These are phyloP conservation scores for Tylopilus sp. DNA, from an alignment of 1,284 basidiomycete genomes.

Conservation along the genomic window DNA sequence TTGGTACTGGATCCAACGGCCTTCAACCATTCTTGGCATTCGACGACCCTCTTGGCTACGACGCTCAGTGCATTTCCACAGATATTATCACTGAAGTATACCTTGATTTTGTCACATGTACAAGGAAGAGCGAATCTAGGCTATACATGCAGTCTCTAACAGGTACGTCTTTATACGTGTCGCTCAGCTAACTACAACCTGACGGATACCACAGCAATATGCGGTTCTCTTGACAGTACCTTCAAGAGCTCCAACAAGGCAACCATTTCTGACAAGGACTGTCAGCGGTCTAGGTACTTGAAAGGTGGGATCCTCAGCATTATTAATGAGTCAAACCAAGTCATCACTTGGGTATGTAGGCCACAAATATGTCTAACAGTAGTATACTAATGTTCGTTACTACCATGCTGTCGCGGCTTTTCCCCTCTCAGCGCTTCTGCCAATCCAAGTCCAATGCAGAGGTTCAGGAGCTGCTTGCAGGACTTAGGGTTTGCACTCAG, in stretches of 20 bases:
- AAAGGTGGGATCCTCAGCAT: no score
- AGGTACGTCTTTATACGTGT: background rate
- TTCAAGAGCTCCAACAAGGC: no score
- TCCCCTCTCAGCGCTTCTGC: background rate
- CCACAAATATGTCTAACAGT: background rate
- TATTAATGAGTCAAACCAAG: no score
- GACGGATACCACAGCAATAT: conserved; percentile 1
- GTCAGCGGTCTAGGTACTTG: no score
- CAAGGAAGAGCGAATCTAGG: background rate
- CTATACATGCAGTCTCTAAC: conserved; percentile 6
- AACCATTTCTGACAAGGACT: no score
- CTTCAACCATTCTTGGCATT: no score
- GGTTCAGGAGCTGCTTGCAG: background rate
- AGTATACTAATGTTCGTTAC: background rate
- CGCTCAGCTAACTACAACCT: no score
- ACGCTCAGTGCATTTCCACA: background rate
- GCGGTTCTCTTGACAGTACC: conserved; percentile 4
- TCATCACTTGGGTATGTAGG: conserved; percentile 3
- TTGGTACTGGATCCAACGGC: background rate
- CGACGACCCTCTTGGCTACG: background rate
- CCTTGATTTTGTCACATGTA: background rate
- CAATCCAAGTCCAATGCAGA: background rate
- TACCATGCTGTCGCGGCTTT: no score
- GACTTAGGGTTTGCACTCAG: background rate
- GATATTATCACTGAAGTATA: background rate